These are phyloP conservation scores for Rhododendron ferrugineum DNA, from an alignment of 148 eudicot genomes.

Conservation along the genomic window DNA sequence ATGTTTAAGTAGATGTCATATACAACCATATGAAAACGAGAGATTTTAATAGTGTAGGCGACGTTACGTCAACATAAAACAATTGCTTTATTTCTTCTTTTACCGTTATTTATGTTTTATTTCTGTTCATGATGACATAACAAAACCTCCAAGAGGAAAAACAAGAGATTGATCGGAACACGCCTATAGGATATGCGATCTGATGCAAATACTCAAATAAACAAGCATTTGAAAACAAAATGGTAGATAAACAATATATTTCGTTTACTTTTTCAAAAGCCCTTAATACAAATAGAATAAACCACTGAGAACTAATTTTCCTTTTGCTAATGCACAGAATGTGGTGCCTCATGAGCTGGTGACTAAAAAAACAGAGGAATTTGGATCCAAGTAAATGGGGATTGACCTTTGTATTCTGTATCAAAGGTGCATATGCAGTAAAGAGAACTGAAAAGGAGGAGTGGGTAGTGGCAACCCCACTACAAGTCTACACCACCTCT, in stretches of 20 bases:
- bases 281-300: background rate
- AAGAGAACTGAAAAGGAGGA: background rate
- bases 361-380: background rate
- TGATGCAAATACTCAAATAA: constrained; percentile 10
- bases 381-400: constrained; percentile 1
- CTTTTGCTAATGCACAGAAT: background rate
- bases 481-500: constrained; percentile 10
- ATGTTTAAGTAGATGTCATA: background rate
- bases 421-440: background rate
- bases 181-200: constrained; percentile 8
- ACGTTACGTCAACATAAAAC: background rate
- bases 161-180: background rate
- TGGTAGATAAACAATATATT: background rate
- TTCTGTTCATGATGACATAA: background rate
- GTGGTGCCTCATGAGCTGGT: constrained; percentile 6
- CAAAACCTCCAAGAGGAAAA: background rate
- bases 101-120: background rate
- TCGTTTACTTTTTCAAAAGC: background rate
- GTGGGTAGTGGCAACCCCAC: constrained; percentile 12
- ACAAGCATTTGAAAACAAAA: constrained; percentile 7
- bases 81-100: background rate
- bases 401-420: background rate
- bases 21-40: background rate
- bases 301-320: background rate
- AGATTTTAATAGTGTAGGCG: background rate